A percentile compares a stretch with the other conserved stretches of the same genome.
These are phyloP conservation scores for Xylariaceae sp. DNA, from an alignment of 2,329 filamentous ascomycete genomes.

Conservation along the genomic window DNA sequence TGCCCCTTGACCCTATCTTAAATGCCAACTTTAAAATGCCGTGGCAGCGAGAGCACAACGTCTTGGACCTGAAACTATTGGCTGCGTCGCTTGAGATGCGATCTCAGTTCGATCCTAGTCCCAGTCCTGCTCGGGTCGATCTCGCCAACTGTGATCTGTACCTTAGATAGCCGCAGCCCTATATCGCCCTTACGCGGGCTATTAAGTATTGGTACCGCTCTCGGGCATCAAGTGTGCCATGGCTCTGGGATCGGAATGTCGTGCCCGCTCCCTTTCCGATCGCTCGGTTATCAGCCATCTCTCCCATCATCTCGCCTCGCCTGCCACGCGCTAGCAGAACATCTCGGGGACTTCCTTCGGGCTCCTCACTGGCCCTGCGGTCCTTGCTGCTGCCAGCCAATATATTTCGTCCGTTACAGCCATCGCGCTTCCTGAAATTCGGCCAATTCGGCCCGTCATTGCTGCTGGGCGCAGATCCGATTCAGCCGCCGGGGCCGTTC, in stretches of 20 bases:
- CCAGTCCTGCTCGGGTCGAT: not conserved
- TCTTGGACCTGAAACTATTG: slow-evolving; percentile 7
- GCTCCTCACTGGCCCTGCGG: not conserved
- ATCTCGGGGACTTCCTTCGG: not conserved
- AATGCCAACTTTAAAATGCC: too few relatives aligned
- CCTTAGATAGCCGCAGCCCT: not conserved
- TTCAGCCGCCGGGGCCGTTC: slow-evolving; percentile 1
- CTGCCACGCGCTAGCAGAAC: not conserved
- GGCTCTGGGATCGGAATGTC: slow-evolving; percentile 10
- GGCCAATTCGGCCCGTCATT: slow-evolving; percentile 13
- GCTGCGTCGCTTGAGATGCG: too few relatives aligned
- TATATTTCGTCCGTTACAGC: not conserved
- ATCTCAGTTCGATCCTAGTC: too few relatives aligned
- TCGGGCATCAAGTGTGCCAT: not conserved
- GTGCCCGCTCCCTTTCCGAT: slow-evolving; percentile 8
- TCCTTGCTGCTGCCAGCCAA: not conserved
- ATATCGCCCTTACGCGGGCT: not conserved
- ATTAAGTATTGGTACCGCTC: not conserved
- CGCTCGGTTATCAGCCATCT: not conserved
- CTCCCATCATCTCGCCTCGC: not conserved
- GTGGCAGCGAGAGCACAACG: too few relatives aligned
- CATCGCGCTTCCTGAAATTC: slow-evolving; percentile 5
- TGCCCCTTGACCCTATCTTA: too few relatives aligned
- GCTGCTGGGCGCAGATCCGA: not conserved
- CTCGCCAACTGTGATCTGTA: not conserved